A percentile compares a stretch with the other conserved stretches of the same genome.
Conservation (phyloP, 2,329 filamentous ascomycete species). For the Huntiella bhutanensis region DNA sequence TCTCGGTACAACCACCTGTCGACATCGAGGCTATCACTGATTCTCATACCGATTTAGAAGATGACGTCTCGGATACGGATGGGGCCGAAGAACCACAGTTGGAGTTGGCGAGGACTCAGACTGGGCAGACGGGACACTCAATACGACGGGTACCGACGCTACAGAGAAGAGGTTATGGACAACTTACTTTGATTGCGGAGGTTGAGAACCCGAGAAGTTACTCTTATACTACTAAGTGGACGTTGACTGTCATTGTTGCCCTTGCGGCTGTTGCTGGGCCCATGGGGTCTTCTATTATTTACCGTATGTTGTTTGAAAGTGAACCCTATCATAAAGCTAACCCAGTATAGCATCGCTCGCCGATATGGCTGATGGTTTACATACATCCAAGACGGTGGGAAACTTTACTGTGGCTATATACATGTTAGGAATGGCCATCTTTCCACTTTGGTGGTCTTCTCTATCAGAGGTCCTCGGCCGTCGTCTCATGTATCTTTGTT, state of each 20-base stretch:
- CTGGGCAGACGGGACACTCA: constrained; percentile 5
- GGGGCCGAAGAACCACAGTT: not conserved
- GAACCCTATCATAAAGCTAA: not conserved
- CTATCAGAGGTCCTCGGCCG: constrained; percentile 59
- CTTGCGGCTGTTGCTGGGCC: constrained; percentile 61
- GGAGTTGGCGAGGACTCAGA: not conserved
- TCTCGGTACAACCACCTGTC: too few relatives aligned
- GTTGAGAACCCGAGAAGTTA: constrained; percentile 62
- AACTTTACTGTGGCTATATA: constrained; percentile 65
- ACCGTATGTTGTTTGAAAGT: constrained; percentile 38
- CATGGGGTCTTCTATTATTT: constrained; percentile 68
- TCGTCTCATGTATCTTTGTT: constrained; percentile 59
- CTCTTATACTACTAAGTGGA: constrained; percentile 58
- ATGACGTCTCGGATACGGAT: not conserved
- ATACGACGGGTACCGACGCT: constrained; percentile 3
- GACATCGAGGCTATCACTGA: not conserved
- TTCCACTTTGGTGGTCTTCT: constrained; percentile 72
- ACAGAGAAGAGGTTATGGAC: constrained; percentile 4
- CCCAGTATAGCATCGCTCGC: constrained; percentile 41
- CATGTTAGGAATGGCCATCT: constrained; percentile 69
- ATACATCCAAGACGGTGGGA: constrained; percentile 43
- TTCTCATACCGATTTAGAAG: not conserved
- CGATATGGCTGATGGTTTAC: constrained; percentile 41
- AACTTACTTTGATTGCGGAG: constrained; percentile 40
- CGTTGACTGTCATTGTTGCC: constrained; percentile 59